Evolutionary conservation across 192 early-diverging fungal genomes (phyloP).

Genomic region (Gryganskiella cystojenkinii): DNA sequence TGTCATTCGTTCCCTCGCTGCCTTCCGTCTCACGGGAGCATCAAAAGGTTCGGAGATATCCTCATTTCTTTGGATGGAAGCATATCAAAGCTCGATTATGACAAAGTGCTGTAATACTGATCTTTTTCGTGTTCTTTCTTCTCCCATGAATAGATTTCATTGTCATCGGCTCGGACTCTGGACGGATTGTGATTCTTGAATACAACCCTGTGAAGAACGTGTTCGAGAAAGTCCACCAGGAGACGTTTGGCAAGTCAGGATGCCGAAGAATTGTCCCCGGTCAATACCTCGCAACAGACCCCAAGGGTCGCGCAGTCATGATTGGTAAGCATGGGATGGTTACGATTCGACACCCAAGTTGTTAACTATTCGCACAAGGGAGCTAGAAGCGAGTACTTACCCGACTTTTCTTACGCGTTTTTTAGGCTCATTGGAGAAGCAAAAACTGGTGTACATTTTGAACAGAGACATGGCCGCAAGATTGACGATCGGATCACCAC

Average conservation of each 20-base stretch:
- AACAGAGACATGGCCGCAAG: slow-evolving; percentile 89
- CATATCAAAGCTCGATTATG: background rate
- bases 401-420: no score
- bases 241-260: slow-evolving; percentile 95
- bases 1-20: slow-evolving; percentile 80
- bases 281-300: slow-evolving; percentile 96
- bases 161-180: slow-evolving; percentile 90
- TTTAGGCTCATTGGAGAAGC: slow-evolving; percentile 90
- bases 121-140: slow-evolving; percentile 2
- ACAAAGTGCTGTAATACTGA: background rate
- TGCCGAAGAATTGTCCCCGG: slow-evolving; percentile 91
- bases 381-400: no score
- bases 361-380: no score
- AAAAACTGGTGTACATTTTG: slow-evolving; percentile 96
- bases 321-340: slow-evolving; percentile 60
- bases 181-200: slow-evolving; percentile 89
- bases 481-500: slow-evolving; percentile 92
- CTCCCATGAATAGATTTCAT: slow-evolving; percentile 78
- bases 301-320: slow-evolving; percentile 96
- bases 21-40: slow-evolving; percentile 91
- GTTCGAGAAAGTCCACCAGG: slow-evolving; percentile 88
- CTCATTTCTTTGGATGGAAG: background rate
- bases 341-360: background rate
- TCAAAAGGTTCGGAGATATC: slow-evolving; percentile 73
- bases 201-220: slow-evolving; percentile 79